Conservation (phyloP, 1,284 basidiomycete species). For the Tilletia indica region DNA sequence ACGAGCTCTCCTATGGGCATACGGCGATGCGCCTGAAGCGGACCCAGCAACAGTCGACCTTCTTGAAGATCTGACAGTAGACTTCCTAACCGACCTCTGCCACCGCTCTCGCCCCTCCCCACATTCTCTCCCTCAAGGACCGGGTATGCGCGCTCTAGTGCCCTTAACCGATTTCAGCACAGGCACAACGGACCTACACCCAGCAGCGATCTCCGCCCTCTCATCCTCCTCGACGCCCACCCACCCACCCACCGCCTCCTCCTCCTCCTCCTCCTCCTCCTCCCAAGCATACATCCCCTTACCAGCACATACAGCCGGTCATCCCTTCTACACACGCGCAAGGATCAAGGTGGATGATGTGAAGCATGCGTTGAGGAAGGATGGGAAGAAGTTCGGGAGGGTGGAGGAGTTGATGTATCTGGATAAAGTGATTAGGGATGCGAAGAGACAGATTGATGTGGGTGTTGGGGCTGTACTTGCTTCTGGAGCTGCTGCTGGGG, state of each 20-base stretch:
- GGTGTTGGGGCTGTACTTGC: background rate
- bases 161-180: background rate
- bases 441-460: conserved; percentile 22
- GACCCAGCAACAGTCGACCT: conserved; percentile 81
- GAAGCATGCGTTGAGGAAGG: conserved; percentile 50
- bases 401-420: conserved; percentile 54
- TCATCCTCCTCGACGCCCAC: background rate
- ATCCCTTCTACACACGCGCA: conserved; percentile 27
- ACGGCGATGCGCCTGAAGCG: conserved; percentile 84
- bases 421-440: conserved; percentile 51
- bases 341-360: conserved; percentile 53
- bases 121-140: conserved; percentile 29
- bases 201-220: background rate
- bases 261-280: conserved; percentile 9
- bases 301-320: background rate
- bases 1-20: conserved; percentile 87
- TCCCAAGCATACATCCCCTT: conserved; percentile 15
- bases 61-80: conserved; percentile 88
- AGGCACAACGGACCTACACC: background rate
- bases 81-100: conserved; percentile 79
- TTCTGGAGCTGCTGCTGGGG: conserved; percentile 9
- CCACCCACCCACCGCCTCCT: background rate
- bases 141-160: conserved; percentile 12
- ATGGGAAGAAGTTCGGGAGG: conserved; percentile 48
- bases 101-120: conserved; percentile 61